Percentiles rank a stretch among this genome's conserved stretches.
phyloP scores from a whole-genome alignment of 2,329 filamentous ascomycete species.

The Decorospora gaudefroyi region DNA sequence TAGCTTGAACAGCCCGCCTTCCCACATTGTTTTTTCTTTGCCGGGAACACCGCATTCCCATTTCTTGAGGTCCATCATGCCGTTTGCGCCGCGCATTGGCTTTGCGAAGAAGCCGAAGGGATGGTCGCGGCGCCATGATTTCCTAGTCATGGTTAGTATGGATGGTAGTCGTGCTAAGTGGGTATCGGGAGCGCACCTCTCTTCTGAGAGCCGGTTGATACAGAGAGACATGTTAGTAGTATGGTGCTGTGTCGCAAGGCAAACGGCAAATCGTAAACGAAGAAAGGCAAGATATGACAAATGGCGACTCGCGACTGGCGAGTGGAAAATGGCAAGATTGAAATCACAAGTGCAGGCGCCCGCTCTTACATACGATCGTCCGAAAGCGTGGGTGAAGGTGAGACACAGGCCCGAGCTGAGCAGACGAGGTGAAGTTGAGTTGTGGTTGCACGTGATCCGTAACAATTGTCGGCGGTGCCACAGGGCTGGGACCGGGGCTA shows the following conservation, averaged over 20 bases:
- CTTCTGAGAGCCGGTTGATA: conserved; percentile 66
- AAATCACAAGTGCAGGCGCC: not conserved
- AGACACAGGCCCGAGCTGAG: conserved; percentile 9
- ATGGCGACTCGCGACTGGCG: not conserved
- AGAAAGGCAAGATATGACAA: not conserved
- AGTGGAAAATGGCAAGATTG: no score
- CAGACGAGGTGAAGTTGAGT: conserved; percentile 21
- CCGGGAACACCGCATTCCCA: conserved; percentile 98
- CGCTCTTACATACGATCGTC: conserved; percentile 9
- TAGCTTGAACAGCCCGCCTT: conserved; percentile 95
- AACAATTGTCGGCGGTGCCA: conserved; percentile 19
- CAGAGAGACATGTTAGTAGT: conserved; percentile 74
- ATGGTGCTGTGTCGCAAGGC: no score
- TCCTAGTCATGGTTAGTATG: conserved; percentile 59
- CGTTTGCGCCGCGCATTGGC: conserved; percentile 76
- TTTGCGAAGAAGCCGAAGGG: conserved; percentile 97
- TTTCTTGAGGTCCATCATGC: conserved; percentile 85
- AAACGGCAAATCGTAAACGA: not conserved
- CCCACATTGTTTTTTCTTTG: conserved; percentile 96
- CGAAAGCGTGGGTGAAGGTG: conserved; percentile 19
- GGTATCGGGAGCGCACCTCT: conserved; percentile 40
- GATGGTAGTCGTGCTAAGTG: not conserved
- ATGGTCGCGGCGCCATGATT: conserved; percentile 95
- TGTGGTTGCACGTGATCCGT: conserved; percentile 28
- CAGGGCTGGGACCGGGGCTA: conserved; percentile 14